Evolutionary conservation across 2,329 filamentous ascomycete species (phyloP).

Genomic region (Aspergillus caelatus): DNA sequence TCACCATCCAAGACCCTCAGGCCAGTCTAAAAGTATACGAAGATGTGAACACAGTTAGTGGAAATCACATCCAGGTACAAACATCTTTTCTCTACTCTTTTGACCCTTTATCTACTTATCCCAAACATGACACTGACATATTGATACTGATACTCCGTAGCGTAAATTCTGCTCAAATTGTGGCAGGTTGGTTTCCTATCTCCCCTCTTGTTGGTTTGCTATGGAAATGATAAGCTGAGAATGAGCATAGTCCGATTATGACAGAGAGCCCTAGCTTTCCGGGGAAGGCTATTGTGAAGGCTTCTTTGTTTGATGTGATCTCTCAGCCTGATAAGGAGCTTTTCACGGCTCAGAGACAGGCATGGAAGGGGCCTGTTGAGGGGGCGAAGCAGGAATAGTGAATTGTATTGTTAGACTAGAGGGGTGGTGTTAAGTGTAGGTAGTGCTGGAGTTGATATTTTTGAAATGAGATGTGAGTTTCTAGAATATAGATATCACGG

Average conservation of each 20-base stretch:
- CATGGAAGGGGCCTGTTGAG: conserved; percentile 2
- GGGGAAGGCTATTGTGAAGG: conserved; percentile 8
- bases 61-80: not conserved
- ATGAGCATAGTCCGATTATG: not conserved
- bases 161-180: conserved; percentile 3
- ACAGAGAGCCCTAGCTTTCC: conserved; percentile 1
- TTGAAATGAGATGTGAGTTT: not conserved
- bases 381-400: conserved; percentile 4
- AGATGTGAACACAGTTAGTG: conserved; percentile 2
- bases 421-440: not conserved
- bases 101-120: not conserved
- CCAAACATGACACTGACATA: not conserved
- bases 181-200: not conserved
- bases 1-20: not conserved
- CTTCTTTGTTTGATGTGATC: conserved; percentile 10
- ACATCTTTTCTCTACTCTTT: not conserved
- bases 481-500: not conserved
- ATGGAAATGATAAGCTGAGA: not conserved
- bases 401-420: no score
- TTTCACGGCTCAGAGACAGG: conserved; percentile 4
- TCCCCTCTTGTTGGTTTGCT: not conserved
- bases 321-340: conserved; percentile 6
- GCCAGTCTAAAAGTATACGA: not conserved
- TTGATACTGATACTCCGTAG: not conserved
- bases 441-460: not conserved